A percentile compares a stretch with the other conserved stretches of the same genome.
Conservation (phyloP, 2,329 filamentous ascomycete species). For the Colletotrichum simmondsii region DNA sequence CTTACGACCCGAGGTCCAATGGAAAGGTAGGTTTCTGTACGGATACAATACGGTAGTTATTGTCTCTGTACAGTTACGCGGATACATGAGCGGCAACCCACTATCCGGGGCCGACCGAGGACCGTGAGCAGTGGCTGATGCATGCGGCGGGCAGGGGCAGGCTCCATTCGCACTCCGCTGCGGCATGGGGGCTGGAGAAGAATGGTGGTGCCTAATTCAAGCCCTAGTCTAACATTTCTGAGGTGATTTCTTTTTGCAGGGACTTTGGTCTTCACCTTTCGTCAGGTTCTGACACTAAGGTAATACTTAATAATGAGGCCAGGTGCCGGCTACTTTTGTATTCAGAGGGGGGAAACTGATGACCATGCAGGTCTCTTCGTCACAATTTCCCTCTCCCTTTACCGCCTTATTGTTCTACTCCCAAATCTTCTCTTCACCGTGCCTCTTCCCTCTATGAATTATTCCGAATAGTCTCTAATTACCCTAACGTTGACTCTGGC, state of each 20-base stretch:
- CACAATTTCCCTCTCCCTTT: neutral
- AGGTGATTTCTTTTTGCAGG: neutral
- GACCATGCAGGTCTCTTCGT: neutral
- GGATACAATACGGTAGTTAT: too few species aligned
- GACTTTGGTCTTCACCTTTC: neutral
- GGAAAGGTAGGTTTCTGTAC: too few species aligned
- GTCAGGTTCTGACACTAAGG: neutral
- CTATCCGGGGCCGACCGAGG: neutral
- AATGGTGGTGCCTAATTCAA: neutral
- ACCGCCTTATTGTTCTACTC: neutral
- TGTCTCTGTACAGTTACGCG: too few species aligned
- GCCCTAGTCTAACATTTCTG: neutral
- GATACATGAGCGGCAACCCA: neutral
- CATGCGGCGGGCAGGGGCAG: neutral
- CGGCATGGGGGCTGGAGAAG: neutral
- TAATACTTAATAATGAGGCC: neutral
- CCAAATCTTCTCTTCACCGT: neutral
- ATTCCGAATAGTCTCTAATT: too few species aligned
- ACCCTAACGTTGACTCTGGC: too few species aligned
- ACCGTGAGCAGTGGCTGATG: neutral
- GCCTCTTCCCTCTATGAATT: too few species aligned
- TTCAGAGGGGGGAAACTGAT: neutral
- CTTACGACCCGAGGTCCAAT: too few species aligned
- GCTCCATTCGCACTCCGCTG: neutral
- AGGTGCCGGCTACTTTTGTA: neutral